A percentile compares a stretch with the other conserved stretches of the same genome.
phyloP scores from a whole-genome alignment of 805 yeast species.

The Wickerhamiella alocasiicola region DNA sequence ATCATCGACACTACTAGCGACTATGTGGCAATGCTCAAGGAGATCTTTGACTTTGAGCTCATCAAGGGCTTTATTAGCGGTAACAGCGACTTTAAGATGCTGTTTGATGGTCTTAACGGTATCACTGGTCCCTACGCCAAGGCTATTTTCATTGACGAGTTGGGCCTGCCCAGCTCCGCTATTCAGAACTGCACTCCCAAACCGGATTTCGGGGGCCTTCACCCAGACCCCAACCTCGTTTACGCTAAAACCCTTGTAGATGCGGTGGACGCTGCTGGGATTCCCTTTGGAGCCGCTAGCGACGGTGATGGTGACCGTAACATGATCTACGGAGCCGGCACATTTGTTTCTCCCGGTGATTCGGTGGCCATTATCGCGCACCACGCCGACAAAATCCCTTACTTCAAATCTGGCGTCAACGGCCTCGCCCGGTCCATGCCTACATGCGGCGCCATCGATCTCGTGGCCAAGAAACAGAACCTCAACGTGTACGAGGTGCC shows the following conservation, averaged over 20 bases:
- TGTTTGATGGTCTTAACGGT: conserved; percentile 88
- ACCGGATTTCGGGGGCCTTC: conserved; percentile 94
- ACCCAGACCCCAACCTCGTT: conserved; percentile 95
- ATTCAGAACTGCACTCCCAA: conserved; percentile 70
- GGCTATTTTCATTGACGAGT: conserved; percentile 70
- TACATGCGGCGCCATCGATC: conserved; percentile 84
- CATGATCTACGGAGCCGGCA: conserved; percentile 91
- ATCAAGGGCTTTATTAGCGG: conserved; percentile 56
- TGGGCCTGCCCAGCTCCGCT: conserved; percentile 57
- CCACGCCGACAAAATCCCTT: conserved; percentile 82
- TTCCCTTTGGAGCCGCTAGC: conserved; percentile 96
- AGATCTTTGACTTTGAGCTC: conserved; percentile 75
- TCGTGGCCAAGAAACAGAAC: conserved; percentile 70
- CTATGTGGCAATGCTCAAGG: conserved; percentile 67
- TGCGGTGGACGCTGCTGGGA: conserved; percentile 65
- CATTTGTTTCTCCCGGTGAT: conserved; percentile 97
- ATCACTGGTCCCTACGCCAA: conserved; percentile 94
- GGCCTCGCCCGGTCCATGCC: conserved; percentile 98
- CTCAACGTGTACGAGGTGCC: conserved; percentile 85
- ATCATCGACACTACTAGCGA: conserved; percentile 71
- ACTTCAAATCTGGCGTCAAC: conserved; percentile 64
- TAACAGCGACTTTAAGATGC: conserved; percentile 49
- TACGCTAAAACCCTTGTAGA: conserved; percentile 82
- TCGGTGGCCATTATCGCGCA: conserved; percentile 96
- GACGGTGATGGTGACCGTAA: conserved; percentile 99